Conservation (phyloP, 768 basidiomycete genomes). For the Mycena galopus region DNA sequence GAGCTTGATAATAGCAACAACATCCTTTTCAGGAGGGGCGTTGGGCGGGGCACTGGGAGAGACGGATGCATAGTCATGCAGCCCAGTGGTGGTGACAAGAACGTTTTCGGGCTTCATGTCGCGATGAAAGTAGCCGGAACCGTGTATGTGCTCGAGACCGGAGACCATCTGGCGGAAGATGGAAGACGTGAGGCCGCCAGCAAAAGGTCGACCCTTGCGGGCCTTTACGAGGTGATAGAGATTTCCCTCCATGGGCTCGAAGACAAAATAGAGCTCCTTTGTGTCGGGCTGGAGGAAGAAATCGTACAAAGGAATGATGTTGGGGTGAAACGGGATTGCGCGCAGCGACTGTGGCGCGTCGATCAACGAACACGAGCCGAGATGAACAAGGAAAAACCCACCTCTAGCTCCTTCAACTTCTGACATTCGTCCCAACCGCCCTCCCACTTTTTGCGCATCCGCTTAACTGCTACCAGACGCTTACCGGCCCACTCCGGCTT, state of each 20-base stretch:
- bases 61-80: constrained; percentile 90
- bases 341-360: constrained; percentile 81
- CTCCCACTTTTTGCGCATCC: constrained; percentile 98
- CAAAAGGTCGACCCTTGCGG: constrained; percentile 93
- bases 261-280: constrained; percentile 98
- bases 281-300: constrained; percentile 97
- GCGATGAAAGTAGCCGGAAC: constrained; percentile 95
- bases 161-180: constrained; percentile 93
- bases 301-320: constrained; percentile 99
- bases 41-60: constrained; percentile 76
- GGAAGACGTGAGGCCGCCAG: constrained; percentile 95
- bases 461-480: constrained; percentile 95
- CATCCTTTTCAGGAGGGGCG: constrained; percentile 88
- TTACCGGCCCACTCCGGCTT: constrained; percentile 95
- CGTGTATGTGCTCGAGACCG: constrained; percentile 94
- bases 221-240: constrained; percentile 99
- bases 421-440: constrained; percentile 99
- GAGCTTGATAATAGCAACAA: constrained; percentile 96
- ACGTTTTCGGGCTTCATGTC: constrained; percentile 99
- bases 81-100: constrained; percentile 96
- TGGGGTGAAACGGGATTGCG: constrained; percentile 93
- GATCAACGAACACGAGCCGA: constrained; percentile 33
- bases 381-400: constrained; percentile 52
- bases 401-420: constrained; percentile 95
- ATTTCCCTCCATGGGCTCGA: constrained; percentile 99